Evolutionary conservation across 2,329 filamentous ascomycete genomes (phyloP), one percentile per base, ranked within the genome.

Genomic region (Alternaria sp.): DNA sequence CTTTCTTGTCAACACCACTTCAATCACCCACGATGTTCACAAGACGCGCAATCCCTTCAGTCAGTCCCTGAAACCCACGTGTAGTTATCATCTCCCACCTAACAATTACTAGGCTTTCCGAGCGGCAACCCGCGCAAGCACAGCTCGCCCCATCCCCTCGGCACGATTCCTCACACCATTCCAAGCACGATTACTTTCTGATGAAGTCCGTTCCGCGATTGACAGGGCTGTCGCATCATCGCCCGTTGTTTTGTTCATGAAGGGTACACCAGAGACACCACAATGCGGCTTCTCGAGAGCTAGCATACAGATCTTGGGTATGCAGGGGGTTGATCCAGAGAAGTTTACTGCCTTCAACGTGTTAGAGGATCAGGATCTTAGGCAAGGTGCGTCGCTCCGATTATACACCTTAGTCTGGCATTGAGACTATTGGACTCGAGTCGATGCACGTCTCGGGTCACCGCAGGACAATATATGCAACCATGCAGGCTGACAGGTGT

Each of bases 321-420:
- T 97, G 74, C 94, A 99, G 82, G 95, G 95, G 66, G 93, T 99
- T 64, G 92, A 98, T 82, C 95, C 95, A 16, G 86, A 87, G 67
- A 98, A 98, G 83, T 99, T 99, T 78, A 92, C 93, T n/a, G 94
- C 95, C 8, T 97, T 97, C 81, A 98, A 99, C 81, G 95, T 99
- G 40, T 82, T 99, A 58, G 95, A 98, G 81, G 94, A 98, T 79
- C 81, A 90, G 4, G 94, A 96, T 77, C 81, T 99, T 76, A 88
- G 95, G 72, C 84, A 89, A 81, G 93, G 92, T 94, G 69, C 14
- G 70, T 56, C 14, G 36, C 43, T 5, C 40, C 18, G 5, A 14
- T 49, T 44, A 4, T 14, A 43, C 51, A n/a, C 25, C 2, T 3
- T n/a, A 1, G 2, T 16, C 18, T 36, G 16, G 20, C 46, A 4